Evolutionary conservation across 2,329 filamentous ascomycete genomes (phyloP).

Genomic region (Aspergillus vadensis): DNA sequence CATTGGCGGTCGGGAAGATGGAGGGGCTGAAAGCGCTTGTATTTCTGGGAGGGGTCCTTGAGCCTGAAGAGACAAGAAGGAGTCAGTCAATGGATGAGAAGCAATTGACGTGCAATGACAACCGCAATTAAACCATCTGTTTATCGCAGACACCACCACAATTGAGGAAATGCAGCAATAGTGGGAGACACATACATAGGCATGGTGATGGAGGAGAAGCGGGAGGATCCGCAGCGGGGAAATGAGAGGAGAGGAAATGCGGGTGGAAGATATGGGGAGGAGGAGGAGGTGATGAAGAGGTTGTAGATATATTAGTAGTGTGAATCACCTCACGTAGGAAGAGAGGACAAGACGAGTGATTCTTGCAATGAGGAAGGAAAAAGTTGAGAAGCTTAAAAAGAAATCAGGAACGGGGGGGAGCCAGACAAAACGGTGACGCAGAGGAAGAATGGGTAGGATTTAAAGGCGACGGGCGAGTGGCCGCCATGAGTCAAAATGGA

Average conservation of each 20-base stretch:
- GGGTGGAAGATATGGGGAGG: constrained; percentile 1
- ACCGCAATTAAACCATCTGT: no score
- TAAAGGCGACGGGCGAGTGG: background rate
- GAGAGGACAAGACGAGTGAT: background rate
- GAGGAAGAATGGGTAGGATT: background rate
- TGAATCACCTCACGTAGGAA: background rate
- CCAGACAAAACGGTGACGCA: no score
- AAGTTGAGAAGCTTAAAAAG: background rate
- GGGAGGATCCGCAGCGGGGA: constrained; percentile 16
- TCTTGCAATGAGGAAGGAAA: background rate
- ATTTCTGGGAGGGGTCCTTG: constrained; percentile 53
- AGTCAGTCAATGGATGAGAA: background rate
- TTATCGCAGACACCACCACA: no score
- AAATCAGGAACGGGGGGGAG: background rate
- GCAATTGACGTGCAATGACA: constrained; percentile 7
- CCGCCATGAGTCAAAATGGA: constrained; percentile 14
- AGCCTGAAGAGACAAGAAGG: constrained; percentile 36
- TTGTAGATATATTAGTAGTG: background rate
- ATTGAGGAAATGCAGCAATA: background rate
- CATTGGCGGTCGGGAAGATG: constrained; percentile 64
- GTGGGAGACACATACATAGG: constrained; percentile 37
- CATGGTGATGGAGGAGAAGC: constrained; percentile 30
- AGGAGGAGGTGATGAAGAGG: background rate
- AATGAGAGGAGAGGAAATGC: constrained; percentile 4
- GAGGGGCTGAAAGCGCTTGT: constrained; percentile 49